Conservation (phyloP, 2,329 filamentous ascomycete genomes). For the Sporothrix globosa region DNA sequence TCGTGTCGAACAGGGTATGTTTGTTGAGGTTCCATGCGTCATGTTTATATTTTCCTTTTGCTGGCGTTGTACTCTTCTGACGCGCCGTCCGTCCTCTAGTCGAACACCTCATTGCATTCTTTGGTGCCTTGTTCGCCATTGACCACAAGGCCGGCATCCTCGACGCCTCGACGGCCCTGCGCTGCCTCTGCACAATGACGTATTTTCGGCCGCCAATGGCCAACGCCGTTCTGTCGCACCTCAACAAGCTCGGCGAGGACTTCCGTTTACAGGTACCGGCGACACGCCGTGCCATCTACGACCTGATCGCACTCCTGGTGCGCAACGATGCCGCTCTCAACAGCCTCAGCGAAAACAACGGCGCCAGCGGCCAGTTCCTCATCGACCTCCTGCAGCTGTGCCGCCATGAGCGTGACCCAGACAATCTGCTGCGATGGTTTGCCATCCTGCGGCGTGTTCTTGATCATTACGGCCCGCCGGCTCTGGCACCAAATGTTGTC, state of each 20-base stretch:
- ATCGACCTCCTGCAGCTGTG: constrained; percentile 56
- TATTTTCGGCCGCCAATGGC: constrained; percentile 55
- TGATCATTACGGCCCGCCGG: constrained; percentile 46
- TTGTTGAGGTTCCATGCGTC: background rate
- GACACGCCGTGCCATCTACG: constrained; percentile 58
- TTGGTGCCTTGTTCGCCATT: constrained; percentile 61
- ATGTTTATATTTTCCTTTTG: too few species aligned
- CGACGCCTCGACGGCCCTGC: constrained; percentile 57
- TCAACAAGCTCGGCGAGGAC: constrained; percentile 59
- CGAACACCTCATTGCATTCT: constrained; percentile 52
- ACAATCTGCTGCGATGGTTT: constrained; percentile 62
- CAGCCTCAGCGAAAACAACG: constrained; percentile 50
- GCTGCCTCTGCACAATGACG: constrained; percentile 54
- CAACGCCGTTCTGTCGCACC: constrained; percentile 53
- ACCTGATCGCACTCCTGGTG: constrained; percentile 52
- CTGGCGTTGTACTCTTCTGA: background rate
- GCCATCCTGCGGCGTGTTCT: constrained; percentile 53
- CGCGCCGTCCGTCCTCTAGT: constrained; percentile 33
- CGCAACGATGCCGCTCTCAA: constrained; percentile 39
- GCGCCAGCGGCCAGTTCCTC: constrained; percentile 52
- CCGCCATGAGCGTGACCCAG: constrained; percentile 59
- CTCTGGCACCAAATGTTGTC: constrained; percentile 49
- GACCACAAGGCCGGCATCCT: constrained; percentile 63
- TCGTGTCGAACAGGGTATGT: constrained; percentile 55
- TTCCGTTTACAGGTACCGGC: constrained; percentile 57